Evolutionary conservation across 2,329 filamentous ascomycete genomes (phyloP).

Genomic region (Fusarium scirpi): DNA sequence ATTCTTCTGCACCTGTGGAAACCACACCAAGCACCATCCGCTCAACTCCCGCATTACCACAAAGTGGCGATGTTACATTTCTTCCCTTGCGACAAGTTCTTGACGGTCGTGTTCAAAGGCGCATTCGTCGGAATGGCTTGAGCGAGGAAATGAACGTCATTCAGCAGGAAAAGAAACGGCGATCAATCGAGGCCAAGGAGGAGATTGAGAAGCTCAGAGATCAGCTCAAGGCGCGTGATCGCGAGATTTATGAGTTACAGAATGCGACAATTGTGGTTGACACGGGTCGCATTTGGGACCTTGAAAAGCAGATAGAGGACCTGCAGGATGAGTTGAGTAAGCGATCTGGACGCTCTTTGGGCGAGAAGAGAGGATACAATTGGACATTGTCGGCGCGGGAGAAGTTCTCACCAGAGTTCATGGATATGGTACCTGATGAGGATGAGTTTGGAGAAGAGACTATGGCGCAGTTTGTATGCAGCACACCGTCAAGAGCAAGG

Average conservation of each 20-base stretch:
- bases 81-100: constrained; percentile 64
- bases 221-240: constrained; percentile 63
- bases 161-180: constrained; percentile 59
- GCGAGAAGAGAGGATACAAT: constrained; percentile 54
- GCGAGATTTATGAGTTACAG: constrained; percentile 65
- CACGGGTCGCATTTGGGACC: constrained; percentile 58
- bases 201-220: constrained; percentile 63
- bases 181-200: constrained; percentile 52
- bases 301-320: constrained; percentile 56
- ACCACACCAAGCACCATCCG: constrained; percentile 31
- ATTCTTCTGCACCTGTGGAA: constrained; percentile 59
- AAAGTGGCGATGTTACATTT: constrained; percentile 58
- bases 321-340: constrained; percentile 52
- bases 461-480: constrained; percentile 62
- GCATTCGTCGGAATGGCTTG: constrained; percentile 66
- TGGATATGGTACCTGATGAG: constrained; percentile 54
- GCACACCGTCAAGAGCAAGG: constrained; percentile 61
- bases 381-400: constrained; percentile 66
- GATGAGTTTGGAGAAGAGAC: constrained; percentile 63
- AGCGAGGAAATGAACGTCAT: constrained; percentile 70
- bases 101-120: constrained; percentile 68
- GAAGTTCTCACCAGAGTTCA: constrained; percentile 59
- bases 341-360: constrained; percentile 28
- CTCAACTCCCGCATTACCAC: constrained; percentile 36
- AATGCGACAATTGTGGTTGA: constrained; percentile 64